A percentile compares a stretch with the other conserved stretches of the same genome.
Conservation (phyloP, 148 eudicot genomes). For the Rhododendron ferrugineum region DNA sequence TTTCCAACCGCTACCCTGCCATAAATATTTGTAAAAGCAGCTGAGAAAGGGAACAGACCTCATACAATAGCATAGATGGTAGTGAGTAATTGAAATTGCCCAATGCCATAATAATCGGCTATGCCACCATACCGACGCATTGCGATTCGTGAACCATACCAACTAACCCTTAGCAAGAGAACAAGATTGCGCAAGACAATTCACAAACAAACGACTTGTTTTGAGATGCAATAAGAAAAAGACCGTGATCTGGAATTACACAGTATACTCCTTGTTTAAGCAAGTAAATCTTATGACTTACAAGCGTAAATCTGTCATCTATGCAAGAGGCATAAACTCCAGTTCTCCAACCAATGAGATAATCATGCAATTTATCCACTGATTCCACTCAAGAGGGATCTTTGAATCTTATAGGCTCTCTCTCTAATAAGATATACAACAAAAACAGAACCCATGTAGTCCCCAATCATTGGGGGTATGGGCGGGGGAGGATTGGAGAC, state of each 20-base stretch:
- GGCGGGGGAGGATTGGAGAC: too few relatives aligned
- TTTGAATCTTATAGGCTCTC: background rate
- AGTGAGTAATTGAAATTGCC: background rate
- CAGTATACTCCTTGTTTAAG: background rate
- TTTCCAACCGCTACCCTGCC: conserved; percentile 95
- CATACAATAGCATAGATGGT: background rate
- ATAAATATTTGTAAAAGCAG: conserved; percentile 11
- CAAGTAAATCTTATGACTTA: background rate
- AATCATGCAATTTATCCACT: background rate
- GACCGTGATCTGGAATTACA: background rate
- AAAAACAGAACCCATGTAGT: too few relatives aligned
- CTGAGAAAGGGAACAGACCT: background rate
- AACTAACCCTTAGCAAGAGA: background rate
- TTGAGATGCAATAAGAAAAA: background rate
- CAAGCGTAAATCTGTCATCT: background rate
- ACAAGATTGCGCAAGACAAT: background rate
- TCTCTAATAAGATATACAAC: background rate
- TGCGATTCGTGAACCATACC: background rate
- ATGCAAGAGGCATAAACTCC: background rate
- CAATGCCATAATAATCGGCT: background rate
- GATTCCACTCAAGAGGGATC: background rate
- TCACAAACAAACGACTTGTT: background rate
- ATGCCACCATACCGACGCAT: background rate
- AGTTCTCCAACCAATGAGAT: background rate
- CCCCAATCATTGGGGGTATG: too few relatives aligned